Percentiles rank a stretch among this genome's conserved stretches.
phyloP scores from a whole-genome alignment of 768 basidiomycete species.

The Termitomyces sp. region DNA sequence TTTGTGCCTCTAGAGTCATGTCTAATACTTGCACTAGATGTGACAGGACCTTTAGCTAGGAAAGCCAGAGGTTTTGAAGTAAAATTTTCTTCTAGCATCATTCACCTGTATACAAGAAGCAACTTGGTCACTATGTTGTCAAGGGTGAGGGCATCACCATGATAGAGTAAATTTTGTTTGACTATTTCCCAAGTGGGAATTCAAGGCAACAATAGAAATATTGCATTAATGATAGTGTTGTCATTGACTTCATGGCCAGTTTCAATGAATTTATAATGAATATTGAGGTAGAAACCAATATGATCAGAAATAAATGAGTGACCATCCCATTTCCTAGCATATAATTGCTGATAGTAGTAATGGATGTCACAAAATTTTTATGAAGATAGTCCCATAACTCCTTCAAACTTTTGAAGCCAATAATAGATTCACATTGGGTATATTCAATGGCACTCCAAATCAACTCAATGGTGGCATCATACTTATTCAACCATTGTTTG shows the following conservation, averaged over 20 bases:
- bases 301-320: neutral
- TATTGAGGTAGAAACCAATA: neutral
- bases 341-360: neutral
- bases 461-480: too few species aligned
- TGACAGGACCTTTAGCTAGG: neutral
- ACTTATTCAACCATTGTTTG: too few species aligned
- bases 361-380: neutral
- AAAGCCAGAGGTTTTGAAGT: neutral
- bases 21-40: neutral
- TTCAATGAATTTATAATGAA: neutral
- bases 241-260: neutral
- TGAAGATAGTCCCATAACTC: neutral
- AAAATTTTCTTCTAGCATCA: neutral
- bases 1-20: neutral
- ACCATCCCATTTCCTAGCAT: neutral
- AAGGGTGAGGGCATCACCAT: rapidly evolving
- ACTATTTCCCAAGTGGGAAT: neutral
- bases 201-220: neutral
- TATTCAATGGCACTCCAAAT: neutral
- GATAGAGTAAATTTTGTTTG: neutral
- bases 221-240: neutral
- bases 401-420: neutral
- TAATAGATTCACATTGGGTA: neutral
- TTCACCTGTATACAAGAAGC: neutral
- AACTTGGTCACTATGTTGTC: neutral